Evolutionary conservation across 768 basidiomycete genomes (phyloP).

Genomic region (Hypholoma sublateritium): DNA sequence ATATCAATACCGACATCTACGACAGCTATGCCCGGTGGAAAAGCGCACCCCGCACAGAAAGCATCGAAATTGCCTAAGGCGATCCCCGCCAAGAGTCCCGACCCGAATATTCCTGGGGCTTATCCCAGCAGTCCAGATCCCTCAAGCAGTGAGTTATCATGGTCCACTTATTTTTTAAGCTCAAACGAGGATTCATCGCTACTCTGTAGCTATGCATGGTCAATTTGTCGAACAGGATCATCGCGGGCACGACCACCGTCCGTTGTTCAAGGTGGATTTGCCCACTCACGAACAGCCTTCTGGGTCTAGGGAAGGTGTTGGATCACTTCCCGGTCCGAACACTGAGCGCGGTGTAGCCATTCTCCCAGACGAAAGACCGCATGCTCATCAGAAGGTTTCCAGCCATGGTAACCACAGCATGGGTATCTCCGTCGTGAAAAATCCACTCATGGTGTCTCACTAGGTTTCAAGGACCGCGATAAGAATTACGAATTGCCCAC

Average conservation of each 20-base stretch:
- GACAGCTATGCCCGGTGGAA: background rate
- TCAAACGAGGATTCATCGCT: background rate
- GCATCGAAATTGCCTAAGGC: background rate
- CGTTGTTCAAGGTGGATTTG: background rate
- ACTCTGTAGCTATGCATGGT: background rate
- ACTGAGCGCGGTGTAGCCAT: slow-evolving; percentile 44
- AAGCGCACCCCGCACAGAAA: background rate
- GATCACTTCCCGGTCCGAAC: slow-evolving; percentile 45
- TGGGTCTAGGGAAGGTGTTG: slow-evolving; percentile 27
- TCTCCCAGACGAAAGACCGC: slow-evolving; percentile 43
- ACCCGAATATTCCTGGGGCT: background rate
- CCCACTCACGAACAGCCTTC: slow-evolving; percentile 28
- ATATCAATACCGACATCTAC: no score
- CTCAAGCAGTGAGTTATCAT: background rate
- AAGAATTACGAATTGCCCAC: slow-evolving; percentile 10
- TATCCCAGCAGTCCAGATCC: background rate
- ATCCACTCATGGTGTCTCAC: background rate
- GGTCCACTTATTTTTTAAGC: background rate
- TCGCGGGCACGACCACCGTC: background rate
- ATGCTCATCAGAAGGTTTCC: background rate
- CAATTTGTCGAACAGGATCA: background rate
- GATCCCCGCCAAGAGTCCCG: background rate
- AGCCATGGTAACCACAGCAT: background rate
- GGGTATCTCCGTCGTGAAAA: no score
- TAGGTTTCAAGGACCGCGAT: background rate